Conservation (phyloP, 2,329 filamentous ascomycete genomes). For the Karstenula rhodostoma region DNA sequence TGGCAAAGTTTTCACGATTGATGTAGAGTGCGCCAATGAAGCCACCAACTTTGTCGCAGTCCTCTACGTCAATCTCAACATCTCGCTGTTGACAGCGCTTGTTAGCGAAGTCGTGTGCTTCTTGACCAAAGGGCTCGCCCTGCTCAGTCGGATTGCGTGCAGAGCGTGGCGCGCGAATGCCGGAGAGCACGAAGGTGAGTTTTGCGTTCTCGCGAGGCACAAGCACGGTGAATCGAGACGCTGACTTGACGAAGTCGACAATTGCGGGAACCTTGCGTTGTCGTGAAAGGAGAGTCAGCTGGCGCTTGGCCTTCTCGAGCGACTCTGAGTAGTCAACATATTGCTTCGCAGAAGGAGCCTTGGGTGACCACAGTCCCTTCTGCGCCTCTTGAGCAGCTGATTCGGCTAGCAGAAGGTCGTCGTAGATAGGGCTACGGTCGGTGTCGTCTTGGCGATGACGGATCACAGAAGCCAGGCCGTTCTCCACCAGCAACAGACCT, state of each 20-base stretch:
- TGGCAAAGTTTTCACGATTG: constrained; percentile 95
- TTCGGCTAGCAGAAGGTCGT: constrained; percentile 82
- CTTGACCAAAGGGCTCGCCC: constrained; percentile 92
- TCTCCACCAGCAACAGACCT: constrained; percentile 84
- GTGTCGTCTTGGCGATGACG: constrained; percentile 94
- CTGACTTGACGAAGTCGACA: constrained; percentile 98
- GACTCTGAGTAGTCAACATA: constrained; percentile 92
- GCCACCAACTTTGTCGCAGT: constrained; percentile 94
- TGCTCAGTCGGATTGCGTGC: constrained; percentile 81
- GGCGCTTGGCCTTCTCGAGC: constrained; percentile 93
- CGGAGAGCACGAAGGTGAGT: constrained; percentile 91
- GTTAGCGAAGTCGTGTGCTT: constrained; percentile 91
- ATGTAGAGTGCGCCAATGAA: constrained; percentile 96
- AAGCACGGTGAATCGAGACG: constrained; percentile 89
- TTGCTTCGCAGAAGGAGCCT: constrained; percentile 81
- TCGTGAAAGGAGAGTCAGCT: constrained; percentile 83
- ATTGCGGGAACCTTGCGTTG: constrained; percentile 93
- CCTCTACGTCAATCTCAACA: constrained; percentile 93
- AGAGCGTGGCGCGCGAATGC: constrained; percentile 88
- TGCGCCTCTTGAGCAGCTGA: constrained; percentile 82
- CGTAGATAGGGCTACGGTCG: constrained; percentile 92
- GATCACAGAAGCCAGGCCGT: constrained; percentile 92
- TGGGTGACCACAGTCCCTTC: constrained; percentile 95
- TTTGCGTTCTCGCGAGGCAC: constrained; percentile 93
- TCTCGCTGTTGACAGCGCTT: constrained; percentile 91